Evolutionary conservation across 169 alveolate genomes (phyloP).

Genomic region (Eimeria zaria): DNA sequence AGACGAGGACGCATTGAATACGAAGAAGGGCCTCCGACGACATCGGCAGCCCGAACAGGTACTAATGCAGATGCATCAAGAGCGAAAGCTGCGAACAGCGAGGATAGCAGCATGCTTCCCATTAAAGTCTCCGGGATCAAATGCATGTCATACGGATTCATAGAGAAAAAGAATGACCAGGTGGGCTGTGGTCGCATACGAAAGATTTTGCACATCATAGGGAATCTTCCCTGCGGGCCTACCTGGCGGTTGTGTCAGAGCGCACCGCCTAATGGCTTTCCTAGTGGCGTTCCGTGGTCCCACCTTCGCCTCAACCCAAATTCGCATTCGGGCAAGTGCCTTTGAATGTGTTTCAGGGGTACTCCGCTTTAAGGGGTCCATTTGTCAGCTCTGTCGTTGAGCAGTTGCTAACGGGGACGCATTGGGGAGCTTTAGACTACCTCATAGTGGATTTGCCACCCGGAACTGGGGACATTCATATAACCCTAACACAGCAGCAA

Average conservation of each 20-base stretch:
- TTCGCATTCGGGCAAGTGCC: background rate
- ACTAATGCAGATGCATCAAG: background rate
- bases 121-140: constrained; percentile 92
- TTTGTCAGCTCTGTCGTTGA: constrained; percentile 83
- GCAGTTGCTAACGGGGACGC: constrained; percentile 84
- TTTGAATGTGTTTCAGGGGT: constrained; percentile 68
- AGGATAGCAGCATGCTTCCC: constrained; percentile 46
- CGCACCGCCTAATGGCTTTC: no score
- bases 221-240: background rate
- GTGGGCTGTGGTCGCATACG: constrained; percentile 11
- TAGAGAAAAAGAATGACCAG: constrained; percentile 89
- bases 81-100: background rate
- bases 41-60: background rate
- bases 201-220: background rate
- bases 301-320: background rate
- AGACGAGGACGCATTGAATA: constrained; percentile 64
- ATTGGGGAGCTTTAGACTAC: constrained; percentile 99
- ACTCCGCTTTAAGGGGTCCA: constrained; percentile 86
- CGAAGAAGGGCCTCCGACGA: constrained; percentile 35
- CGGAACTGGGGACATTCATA: constrained; percentile 99
- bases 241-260: background rate
- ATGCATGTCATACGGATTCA: constrained; percentile 96
- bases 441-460: constrained; percentile 99
- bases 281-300: background rate
- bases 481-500: constrained; percentile 97